Evolutionary conservation across 306 rosid genomes (phyloP).

Genomic region (Acacia melanoxylon): DNA sequence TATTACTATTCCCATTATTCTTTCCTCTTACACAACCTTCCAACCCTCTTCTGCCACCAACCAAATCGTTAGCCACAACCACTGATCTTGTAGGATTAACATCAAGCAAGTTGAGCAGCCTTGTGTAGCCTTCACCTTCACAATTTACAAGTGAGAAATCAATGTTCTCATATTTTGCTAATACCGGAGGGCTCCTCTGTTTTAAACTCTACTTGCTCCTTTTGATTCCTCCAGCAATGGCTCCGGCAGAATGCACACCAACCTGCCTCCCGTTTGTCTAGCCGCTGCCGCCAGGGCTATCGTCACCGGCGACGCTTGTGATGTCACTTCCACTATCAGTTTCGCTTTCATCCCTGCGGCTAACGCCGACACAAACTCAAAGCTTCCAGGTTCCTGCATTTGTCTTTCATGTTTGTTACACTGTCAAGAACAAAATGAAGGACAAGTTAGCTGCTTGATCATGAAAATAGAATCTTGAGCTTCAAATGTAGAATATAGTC

Average conservation of each 20-base stretch:
- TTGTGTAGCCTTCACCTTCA: slow-evolving; percentile 40
- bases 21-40: slow-evolving; percentile 39
- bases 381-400: slow-evolving; percentile 58
- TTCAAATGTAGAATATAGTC: not conserved
- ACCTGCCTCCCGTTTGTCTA: slow-evolving; percentile 19
- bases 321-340: slow-evolving; percentile 66
- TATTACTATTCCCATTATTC: slow-evolving; percentile 25
- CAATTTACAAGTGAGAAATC: slow-evolving; percentile 71
- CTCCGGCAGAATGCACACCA: too few relatives aligned
- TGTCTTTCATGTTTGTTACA: slow-evolving; percentile 41
- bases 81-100: slow-evolving; percentile 57
- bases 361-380: slow-evolving; percentile 66
- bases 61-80: slow-evolving; percentile 58
- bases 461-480: not conserved
- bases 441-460: not conserved
- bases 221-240: slow-evolving; percentile 31
- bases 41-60: slow-evolving; percentile 41
- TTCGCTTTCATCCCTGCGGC: slow-evolving; percentile 79
- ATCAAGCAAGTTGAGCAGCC: slow-evolving; percentile 47
- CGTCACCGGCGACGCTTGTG: slow-evolving; percentile 55
- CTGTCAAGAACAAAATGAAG: slow-evolving; percentile 29
- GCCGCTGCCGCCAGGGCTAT: slow-evolving; percentile 70
- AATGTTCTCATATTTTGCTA: slow-evolving; percentile 49
- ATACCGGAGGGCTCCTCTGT: slow-evolving; percentile 56
- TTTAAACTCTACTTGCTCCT: slow-evolving; percentile 57